Percentiles rank a stretch among this genome's conserved stretches.
These are phyloP conservation scores for Saccharomycopsis schoenii DNA, from an alignment of 805 yeast genomes.

Conservation along the genomic window DNA sequence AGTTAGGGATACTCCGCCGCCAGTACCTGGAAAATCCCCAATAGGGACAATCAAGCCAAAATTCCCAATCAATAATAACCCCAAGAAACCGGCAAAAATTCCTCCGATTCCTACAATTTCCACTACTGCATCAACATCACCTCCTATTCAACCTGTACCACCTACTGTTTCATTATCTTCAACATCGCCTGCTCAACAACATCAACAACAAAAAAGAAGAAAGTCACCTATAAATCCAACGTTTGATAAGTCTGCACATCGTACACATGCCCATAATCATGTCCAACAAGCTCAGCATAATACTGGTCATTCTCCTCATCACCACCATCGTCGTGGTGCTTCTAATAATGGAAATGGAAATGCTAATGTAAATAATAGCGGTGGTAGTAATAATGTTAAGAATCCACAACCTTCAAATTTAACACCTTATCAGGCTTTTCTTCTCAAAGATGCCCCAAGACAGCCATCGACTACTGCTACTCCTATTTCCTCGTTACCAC, in stretches of 20 bases:
- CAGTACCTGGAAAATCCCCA: constrained; percentile 11
- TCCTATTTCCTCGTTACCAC: neutral
- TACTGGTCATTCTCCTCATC: neutral
- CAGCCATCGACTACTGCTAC: neutral
- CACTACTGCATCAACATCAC: constrained; percentile 14
- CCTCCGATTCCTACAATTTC: neutral
- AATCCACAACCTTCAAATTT: neutral
- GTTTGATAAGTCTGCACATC: neutral
- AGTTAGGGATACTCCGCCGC: constrained; percentile 7
- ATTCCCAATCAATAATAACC: neutral
- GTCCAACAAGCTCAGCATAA: neutral
- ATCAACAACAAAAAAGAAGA: neutral
- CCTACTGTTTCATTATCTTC: constrained; percentile 5
- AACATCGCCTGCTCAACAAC: neutral
- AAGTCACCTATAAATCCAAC: neutral
- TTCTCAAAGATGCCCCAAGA: neutral
- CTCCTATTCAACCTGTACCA: constrained; percentile 18
- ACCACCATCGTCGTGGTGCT: neutral
- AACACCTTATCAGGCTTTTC: neutral
- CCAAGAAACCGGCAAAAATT: neutral
- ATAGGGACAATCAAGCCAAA: neutral
- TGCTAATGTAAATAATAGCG: neutral
- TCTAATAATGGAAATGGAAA: neutral
- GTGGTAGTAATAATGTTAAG: neutral
- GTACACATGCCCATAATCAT: neutral